Conservation (phyloP, 345 rosid genomes). For the Euphorbia lathyris region DNA sequence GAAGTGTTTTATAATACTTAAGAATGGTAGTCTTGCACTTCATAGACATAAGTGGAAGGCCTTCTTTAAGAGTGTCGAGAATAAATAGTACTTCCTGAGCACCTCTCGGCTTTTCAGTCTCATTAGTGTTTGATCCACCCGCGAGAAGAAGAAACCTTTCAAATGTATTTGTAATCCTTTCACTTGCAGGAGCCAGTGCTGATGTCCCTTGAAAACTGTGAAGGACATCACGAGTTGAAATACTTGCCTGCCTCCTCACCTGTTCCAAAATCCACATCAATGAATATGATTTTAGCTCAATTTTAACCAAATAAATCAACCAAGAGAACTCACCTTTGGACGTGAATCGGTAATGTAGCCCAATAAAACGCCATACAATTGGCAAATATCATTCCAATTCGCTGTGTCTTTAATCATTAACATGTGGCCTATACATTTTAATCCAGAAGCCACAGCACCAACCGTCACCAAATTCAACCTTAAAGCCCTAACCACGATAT, state of each 20-base stretch:
- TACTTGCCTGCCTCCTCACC: conserved; percentile 76
- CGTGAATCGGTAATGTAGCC: conserved; percentile 51
- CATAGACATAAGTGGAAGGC: conserved; percentile 66
- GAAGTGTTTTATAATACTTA: conserved; percentile 60
- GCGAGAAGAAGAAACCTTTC: conserved; percentile 70
- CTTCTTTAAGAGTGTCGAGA: conserved; percentile 69
- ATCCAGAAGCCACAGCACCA: conserved; percentile 45
- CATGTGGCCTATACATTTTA: conserved; percentile 61
- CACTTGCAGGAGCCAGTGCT: conserved; percentile 58
- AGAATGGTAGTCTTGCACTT: conserved; percentile 49
- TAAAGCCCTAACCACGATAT: conserved; percentile 39
- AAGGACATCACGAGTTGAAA: conserved; percentile 53
- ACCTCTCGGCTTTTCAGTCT: conserved; percentile 57
- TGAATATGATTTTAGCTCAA: background rate
- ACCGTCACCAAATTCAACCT: conserved; percentile 39
- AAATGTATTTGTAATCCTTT: conserved; percentile 53
- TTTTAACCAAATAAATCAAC: background rate
- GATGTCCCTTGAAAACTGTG: conserved; percentile 53
- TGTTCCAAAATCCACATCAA: conserved; percentile 20
- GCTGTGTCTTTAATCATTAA: conserved; percentile 41
- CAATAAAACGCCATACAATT: conserved; percentile 40
- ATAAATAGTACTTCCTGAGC: conserved; percentile 72
- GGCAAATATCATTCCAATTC: conserved; percentile 49
- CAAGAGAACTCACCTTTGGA: conserved; percentile 42
- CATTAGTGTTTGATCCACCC: conserved; percentile 50